Conservation (phyloP, 2,329 filamentous ascomycete species). For the Alternaria sp. region DNA sequence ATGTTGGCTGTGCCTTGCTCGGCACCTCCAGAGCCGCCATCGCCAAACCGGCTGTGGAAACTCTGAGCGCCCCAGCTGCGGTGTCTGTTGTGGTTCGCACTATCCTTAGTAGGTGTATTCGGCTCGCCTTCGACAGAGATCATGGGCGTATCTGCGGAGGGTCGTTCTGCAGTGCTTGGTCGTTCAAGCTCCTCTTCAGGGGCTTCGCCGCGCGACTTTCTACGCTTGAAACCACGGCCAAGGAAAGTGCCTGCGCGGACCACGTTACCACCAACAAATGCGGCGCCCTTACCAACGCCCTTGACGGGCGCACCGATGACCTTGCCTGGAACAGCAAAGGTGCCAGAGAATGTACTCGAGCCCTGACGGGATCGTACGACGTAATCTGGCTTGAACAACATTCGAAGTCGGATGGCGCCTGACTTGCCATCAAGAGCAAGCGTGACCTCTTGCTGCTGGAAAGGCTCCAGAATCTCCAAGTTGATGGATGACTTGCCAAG, state of each 20-base stretch:
- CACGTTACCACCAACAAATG: slow-evolving; percentile 77
- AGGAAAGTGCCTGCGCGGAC: slow-evolving; percentile 92
- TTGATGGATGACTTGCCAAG: slow-evolving; percentile 81
- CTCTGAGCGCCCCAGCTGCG: slow-evolving; percentile 47
- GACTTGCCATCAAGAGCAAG: slow-evolving; percentile 88
- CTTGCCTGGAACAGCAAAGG: slow-evolving; percentile 84
- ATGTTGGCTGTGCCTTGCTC: slow-evolving; percentile 81
- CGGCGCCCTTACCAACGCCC: slow-evolving; percentile 79
- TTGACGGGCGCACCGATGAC: slow-evolving; percentile 97
- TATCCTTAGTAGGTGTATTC: slow-evolving; percentile 16
- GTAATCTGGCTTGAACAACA: slow-evolving; percentile 93
- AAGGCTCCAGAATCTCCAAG: slow-evolving; percentile 82
- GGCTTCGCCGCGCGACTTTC: slow-evolving; percentile 64
- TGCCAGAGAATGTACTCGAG: slow-evolving; percentile 90
- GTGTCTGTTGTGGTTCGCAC: slow-evolving; percentile 43
- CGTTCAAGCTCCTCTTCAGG: slow-evolving; percentile 52
- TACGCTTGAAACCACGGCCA: slow-evolving; percentile 79
- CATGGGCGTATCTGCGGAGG: slow-evolving; percentile 40
- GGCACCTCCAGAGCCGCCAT: slow-evolving; percentile 56
- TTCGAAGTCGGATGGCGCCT: slow-evolving; percentile 79
- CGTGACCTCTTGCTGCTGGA: slow-evolving; percentile 77
- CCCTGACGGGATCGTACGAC: slow-evolving; percentile 86
- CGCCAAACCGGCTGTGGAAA: slow-evolving; percentile 51
- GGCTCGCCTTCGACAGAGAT: slow-evolving; percentile 43
- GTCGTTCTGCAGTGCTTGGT: slow-evolving; percentile 54